A percentile compares a stretch with the other conserved stretches of the same genome.
Evolutionary conservation across 352 stramenopile genomes (phyloP).

Genomic region (Phytophthora colocasiae): DNA sequence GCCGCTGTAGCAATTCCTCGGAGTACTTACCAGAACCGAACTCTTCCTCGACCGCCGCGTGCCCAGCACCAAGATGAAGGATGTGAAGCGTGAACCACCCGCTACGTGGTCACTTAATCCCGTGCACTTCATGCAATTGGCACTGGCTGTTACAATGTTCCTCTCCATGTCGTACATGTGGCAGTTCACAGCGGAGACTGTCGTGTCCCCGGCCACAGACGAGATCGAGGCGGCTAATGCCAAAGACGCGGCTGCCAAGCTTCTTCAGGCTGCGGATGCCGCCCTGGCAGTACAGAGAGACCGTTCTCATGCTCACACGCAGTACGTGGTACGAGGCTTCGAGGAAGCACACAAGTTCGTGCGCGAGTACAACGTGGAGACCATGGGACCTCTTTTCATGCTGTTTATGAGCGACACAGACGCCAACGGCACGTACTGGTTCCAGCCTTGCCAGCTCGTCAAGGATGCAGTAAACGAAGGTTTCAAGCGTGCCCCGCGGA

Average conservation of each 20-base stretch:
- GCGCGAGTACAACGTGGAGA: constrained; percentile 72
- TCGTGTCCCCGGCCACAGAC: constrained; percentile 22
- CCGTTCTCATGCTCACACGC: constrained; percentile 57
- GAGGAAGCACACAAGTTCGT: constrained; percentile 77
- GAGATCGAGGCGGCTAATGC: constrained; percentile 26
- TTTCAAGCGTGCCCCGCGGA: constrained; percentile 65
- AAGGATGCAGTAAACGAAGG: constrained; percentile 65
- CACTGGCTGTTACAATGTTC: constrained; percentile 58
- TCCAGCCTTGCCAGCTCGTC: constrained; percentile 63
- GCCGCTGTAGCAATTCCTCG: constrained; percentile 8
- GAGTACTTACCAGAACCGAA: constrained; percentile 21
- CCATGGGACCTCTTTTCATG: constrained; percentile 73
- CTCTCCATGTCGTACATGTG: constrained; percentile 78
- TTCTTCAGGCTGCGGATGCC: constrained; percentile 24
- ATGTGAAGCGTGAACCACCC: constrained; percentile 12
- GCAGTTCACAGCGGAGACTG: constrained; percentile 63
- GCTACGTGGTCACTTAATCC: constrained; percentile 40
- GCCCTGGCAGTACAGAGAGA: constrained; percentile 40
- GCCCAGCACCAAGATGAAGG: constrained; percentile 26
- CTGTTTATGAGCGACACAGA: constrained; percentile 81
- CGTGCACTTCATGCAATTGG: constrained; percentile 79
- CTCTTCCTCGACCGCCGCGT: background rate
- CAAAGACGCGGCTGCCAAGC: constrained; percentile 35
- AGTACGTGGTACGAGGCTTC: constrained; percentile 76
- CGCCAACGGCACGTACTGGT: constrained; percentile 82